Percentiles rank a stretch among this genome's conserved stretches.
phyloP scores from a whole-genome alignment of 257 asterid species.

The Solanum acaule region DNA sequence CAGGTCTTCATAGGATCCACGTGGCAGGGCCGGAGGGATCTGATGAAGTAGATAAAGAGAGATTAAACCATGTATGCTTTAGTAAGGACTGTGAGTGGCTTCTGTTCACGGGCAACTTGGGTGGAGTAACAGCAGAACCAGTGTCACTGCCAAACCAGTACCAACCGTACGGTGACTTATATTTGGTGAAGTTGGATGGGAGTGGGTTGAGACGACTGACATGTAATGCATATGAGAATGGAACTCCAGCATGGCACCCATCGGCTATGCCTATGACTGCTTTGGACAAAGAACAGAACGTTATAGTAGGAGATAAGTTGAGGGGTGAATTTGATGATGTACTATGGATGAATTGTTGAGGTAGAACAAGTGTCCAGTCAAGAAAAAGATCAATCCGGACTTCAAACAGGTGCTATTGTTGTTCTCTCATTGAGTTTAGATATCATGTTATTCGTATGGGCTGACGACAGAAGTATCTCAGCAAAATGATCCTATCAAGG shows the following conservation, averaged over 20 bases:
- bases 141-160: slow-evolving; percentile 70
- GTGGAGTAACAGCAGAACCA: slow-evolving; percentile 66
- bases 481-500: background rate
- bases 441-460: background rate
- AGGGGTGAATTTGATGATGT: slow-evolving; percentile 54
- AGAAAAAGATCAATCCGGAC: background rate
- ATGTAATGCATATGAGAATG: slow-evolving; percentile 70
- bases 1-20: slow-evolving; percentile 33
- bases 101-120: slow-evolving; percentile 58
- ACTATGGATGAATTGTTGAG: slow-evolving; percentile 38
- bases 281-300: background rate
- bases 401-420: background rate
- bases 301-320: slow-evolving; percentile 25
- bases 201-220: slow-evolving; percentile 64
- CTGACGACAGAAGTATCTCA: background rate
- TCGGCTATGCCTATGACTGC: background rate
- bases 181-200: slow-evolving; percentile 62
- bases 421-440: background rate
- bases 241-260: slow-evolving; percentile 75
- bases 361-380: background rate
- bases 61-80: slow-evolving; percentile 79
- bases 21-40: slow-evolving; percentile 31
- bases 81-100: slow-evolving; percentile 72
- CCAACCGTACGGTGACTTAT: slow-evolving; percentile 83
- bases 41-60: slow-evolving; percentile 40